Evolutionary conservation across 345 rosid genomes (phyloP).

Genomic region (Populus deltoides): DNA sequence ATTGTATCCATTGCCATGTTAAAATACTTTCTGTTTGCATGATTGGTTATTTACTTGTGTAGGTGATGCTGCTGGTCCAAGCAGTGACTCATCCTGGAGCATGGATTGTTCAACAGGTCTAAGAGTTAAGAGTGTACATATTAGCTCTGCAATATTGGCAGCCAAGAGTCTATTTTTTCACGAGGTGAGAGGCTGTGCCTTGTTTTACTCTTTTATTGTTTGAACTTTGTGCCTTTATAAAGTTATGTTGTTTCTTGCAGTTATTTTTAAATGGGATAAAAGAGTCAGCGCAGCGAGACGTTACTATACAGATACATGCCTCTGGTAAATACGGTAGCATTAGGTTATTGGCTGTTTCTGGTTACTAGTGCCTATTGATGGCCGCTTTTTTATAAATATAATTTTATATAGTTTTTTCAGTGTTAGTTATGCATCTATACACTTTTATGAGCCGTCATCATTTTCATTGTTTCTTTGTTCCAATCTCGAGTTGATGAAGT

Average conservation of each 20-base stretch:
- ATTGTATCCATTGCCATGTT: not conserved
- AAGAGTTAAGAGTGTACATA: constrained; percentile 55
- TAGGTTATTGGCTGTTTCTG: not conserved
- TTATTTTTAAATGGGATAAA: constrained; percentile 79
- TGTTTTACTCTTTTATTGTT: constrained; percentile 9
- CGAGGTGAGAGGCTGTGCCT: constrained; percentile 41
- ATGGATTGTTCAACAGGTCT: constrained; percentile 39
- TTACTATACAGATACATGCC: constrained; percentile 62
- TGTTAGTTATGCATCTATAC: not conserved
- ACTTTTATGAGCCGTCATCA: not conserved
- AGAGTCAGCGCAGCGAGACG: constrained; percentile 64
- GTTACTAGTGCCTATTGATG: not conserved
- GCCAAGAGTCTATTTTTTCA: constrained; percentile 75
- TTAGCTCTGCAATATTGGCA: constrained; percentile 76
- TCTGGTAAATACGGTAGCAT: constrained; percentile 44
- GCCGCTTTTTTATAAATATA: not conserved
- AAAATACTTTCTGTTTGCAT: not conserved
- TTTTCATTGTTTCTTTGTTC: not conserved
- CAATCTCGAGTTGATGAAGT: not conserved
- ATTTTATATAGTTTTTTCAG: not conserved
- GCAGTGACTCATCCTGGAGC: constrained; percentile 34
- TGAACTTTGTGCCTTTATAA: not conserved
- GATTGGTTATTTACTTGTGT: constrained; percentile 5
- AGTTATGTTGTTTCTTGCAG: constrained; percentile 31
- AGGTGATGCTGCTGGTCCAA: constrained; percentile 40